Evolutionary conservation across 2,329 filamentous ascomycete genomes (phyloP).

Genomic region (Clathrospora elynae): DNA sequence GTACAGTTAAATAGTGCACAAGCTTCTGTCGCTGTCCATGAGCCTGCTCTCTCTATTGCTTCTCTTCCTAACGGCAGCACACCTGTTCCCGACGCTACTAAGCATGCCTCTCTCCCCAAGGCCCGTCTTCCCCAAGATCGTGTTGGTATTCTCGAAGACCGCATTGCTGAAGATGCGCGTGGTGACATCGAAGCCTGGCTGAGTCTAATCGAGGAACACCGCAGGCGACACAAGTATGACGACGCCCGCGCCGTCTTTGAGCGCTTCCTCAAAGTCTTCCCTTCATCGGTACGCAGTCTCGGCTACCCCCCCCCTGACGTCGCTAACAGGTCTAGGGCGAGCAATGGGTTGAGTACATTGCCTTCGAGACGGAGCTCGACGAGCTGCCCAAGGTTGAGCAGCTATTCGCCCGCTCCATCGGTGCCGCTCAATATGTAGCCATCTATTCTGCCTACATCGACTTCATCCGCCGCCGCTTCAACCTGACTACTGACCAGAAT

Average conservation of each 20-base stretch:
- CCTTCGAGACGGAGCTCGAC: constrained; percentile 86
- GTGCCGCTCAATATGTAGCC: constrained; percentile 78
- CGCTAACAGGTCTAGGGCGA: constrained; percentile 73
- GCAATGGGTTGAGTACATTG: constrained; percentile 85
- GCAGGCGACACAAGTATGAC: constrained; percentile 79
- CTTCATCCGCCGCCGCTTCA: constrained; percentile 90
- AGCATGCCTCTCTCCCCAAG: constrained; percentile 47
- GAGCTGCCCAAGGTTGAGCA: constrained; percentile 80
- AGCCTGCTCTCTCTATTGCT: constrained; percentile 57
- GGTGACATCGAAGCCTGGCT: constrained; percentile 94
- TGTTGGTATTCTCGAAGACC: constrained; percentile 82
- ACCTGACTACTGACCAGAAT: constrained; percentile 77
- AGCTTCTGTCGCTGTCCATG: constrained; percentile 50
- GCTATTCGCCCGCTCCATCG: constrained; percentile 80
- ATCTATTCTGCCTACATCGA: constrained; percentile 94
- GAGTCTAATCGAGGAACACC: constrained; percentile 81
- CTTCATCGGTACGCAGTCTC: constrained; percentile 75
- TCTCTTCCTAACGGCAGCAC: constrained; percentile 55
- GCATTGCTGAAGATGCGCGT: constrained; percentile 88
- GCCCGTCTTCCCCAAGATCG: constrained; percentile 72
- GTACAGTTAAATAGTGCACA: constrained; percentile 65
- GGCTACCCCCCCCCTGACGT: constrained; percentile 8
- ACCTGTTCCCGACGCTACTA: constrained; percentile 45
- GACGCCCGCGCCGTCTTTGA: constrained; percentile 81
- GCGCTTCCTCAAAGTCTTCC: constrained; percentile 85